Evolutionary conservation across 2,329 filamentous ascomycete genomes (phyloP), one percentile per base, ranked within the genome.

Genomic region (Apiospora hydei): DNA sequence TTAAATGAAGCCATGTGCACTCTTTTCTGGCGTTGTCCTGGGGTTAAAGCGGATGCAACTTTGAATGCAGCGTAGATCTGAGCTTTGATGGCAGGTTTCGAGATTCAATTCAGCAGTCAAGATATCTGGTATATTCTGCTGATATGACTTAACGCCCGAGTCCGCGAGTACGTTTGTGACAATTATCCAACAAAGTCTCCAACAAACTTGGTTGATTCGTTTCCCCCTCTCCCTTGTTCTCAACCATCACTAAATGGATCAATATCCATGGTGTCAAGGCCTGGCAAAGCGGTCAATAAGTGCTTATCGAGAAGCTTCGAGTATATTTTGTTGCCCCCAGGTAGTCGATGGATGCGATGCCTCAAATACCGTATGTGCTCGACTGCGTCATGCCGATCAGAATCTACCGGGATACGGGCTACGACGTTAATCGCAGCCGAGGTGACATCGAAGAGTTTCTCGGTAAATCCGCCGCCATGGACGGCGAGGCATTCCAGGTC

Each of bases 401-500:
- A 69, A n/a, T 73, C 72, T 8, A 79, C 11, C 75, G 84, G 84
- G 0, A 86, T 80, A 0, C 83, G 80, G 0, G 84, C 84, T 0
- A 86, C 75, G 1, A 86, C 84, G 67, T 86, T 84, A 1, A 85
- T 81, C 1, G 85, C 82, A 0, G 84, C 81, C 0, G 82, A 85
- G 0, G 84, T 83, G 38, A 86, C 80, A 47, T 86, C 84, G 53
- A 84, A 86, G 0, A 86, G 73, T 73, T 86, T 86, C 71, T 86
- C 84, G 0, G 84, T 86, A n/a, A 86, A 73, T 0, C 84, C 84
- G 13, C 84, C 83, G 0, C 84, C 84, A 14, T 86, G 84, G 0
- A 86, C 80, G 26, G 78, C 80, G 70, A 86, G 82, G 64, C 82
- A 83, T 21, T 80, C 78, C 1, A 84, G 74, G 0, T 82, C 78